Percentiles rank a stretch among this genome's conserved stretches.
These are phyloP conservation scores for Comarum palustre DNA, from an alignment of 306 rosid genomes.

Conservation along the genomic window DNA sequence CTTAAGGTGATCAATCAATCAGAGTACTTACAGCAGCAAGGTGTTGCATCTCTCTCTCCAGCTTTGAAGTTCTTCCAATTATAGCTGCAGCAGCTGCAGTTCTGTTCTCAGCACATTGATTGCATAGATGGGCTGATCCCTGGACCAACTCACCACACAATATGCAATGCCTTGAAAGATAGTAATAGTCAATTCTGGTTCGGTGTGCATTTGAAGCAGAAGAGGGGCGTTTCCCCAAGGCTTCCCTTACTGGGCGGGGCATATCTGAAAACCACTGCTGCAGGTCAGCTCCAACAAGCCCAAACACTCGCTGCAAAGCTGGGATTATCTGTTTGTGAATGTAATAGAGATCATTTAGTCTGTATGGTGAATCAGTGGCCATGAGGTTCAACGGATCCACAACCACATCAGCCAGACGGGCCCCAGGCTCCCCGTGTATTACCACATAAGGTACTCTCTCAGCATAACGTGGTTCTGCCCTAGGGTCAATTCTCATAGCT, in stretches of 20 bases:
- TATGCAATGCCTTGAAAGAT: constrained; percentile 84
- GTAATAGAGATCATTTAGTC: constrained; percentile 81
- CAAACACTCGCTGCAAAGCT: constrained; percentile 78
- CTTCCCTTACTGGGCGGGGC: constrained; percentile 80
- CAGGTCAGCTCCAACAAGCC: constrained; percentile 83
- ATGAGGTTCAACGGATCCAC: constrained; percentile 86
- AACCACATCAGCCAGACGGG: constrained; percentile 88
- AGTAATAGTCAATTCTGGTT: constrained; percentile 83
- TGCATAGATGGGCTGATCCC: constrained; percentile 64
- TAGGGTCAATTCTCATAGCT: constrained; percentile 79
- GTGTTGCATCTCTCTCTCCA: constrained; percentile 87
- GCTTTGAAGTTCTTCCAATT: constrained; percentile 62
- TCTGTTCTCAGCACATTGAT: constrained; percentile 55
- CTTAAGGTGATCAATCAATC: background rate
- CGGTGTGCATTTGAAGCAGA: constrained; percentile 49
- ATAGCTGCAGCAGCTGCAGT: constrained; percentile 62
- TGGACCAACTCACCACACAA: constrained; percentile 80
- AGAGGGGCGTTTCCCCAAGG: constrained; percentile 45
- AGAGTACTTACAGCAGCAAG: constrained; percentile 68
- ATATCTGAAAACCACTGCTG: constrained; percentile 77
- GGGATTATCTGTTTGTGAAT: constrained; percentile 92
- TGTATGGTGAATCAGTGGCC: constrained; percentile 63
- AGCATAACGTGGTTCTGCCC: constrained; percentile 93
- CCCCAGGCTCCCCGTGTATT: constrained; percentile 89
- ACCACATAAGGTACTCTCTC: constrained; percentile 86